phyloP scores from a whole-genome alignment of 176 grass and related monocot genomes.

The Rhynchospora pubera region DNA sequence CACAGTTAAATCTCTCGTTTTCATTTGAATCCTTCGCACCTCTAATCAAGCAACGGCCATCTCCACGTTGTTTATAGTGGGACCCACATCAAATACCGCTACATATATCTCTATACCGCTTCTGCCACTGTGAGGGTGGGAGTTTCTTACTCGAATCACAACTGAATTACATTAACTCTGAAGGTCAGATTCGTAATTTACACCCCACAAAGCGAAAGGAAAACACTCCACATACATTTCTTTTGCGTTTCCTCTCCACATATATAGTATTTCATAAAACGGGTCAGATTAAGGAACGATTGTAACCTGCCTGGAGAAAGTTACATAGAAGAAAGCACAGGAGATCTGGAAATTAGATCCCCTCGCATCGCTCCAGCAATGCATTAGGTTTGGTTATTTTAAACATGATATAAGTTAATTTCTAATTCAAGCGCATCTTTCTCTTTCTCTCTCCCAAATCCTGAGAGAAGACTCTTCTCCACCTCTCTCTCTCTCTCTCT shows the following conservation, averaged over 20 bases:
- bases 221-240: not conserved
- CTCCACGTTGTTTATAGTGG: not conserved
- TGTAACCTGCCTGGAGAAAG: not conserved
- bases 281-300: not conserved
- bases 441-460: constrained; percentile 13
- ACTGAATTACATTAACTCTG: not conserved
- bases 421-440: constrained; percentile 6
- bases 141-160: not conserved
- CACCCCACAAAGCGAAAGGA: not conserved
- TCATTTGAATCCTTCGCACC: not conserved
- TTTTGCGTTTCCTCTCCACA: not conserved
- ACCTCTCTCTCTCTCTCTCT: not conserved
- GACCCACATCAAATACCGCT: not conserved
- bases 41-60: not conserved
- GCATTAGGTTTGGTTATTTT: too few relatives aligned
- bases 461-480: not conserved
- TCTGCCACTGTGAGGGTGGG: not conserved
- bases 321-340: not conserved
- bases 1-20: not conserved
- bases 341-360: not conserved
- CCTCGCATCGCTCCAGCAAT: not conserved
- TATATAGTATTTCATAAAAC: not conserved
- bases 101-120: not conserved
- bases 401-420: constrained; percentile 2
- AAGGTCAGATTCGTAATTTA: not conserved